Evolutionary conservation across 2,329 filamentous ascomycete species (phyloP).

Genomic region (Fusarium sp.): DNA sequence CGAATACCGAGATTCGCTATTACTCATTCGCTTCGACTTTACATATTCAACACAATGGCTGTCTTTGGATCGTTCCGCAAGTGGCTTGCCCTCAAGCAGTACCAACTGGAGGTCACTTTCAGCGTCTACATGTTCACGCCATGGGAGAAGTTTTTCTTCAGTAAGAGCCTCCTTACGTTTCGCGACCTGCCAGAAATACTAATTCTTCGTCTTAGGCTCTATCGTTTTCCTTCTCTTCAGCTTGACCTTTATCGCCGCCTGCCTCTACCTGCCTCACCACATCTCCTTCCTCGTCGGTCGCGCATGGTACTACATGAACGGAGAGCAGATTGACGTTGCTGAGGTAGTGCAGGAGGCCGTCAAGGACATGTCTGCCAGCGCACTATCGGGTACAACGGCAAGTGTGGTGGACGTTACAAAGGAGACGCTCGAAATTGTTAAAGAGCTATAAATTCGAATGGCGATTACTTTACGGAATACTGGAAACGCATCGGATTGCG

Average conservation of each 20-base stretch:
- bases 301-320: constrained; percentile 94
- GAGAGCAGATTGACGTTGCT: constrained; percentile 72
- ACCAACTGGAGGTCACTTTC: constrained; percentile 98
- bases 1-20: neutral
- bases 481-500: neutral
- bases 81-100: constrained; percentile 94
- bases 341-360: constrained; percentile 49
- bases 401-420: constrained; percentile 42
- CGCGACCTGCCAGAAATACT: neutral
- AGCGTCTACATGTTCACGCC: constrained; percentile 97
- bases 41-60: constrained; percentile 44
- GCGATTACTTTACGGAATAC: neutral
- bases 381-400: constrained; percentile 44
- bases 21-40: neutral
- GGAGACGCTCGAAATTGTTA: constrained; percentile 45
- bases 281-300: constrained; percentile 83
- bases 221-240: constrained; percentile 90
- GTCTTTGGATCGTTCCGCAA: constrained; percentile 69
- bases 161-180: constrained; percentile 65
- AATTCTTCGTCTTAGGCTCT: constrained; percentile 72
- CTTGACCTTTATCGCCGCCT: constrained; percentile 85
- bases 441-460: constrained; percentile 49
- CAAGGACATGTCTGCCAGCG: constrained; percentile 48
- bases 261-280: constrained; percentile 94
- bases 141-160: constrained; percentile 96